Base-by-base conservation (phyloP, 306 rosid species). In the Bauhinia variegata region DNA sequence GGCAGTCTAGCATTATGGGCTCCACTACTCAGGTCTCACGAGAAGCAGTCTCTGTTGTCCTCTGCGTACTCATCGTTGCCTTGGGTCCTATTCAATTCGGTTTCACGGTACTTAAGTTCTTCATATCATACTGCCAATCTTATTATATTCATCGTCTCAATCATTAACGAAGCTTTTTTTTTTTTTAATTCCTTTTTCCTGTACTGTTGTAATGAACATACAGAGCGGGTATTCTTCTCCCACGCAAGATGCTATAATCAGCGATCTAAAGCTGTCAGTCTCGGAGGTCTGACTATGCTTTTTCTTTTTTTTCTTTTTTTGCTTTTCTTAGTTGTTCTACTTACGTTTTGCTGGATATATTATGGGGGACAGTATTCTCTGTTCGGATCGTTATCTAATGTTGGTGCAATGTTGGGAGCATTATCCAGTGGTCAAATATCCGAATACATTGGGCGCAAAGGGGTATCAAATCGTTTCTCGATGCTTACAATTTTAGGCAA, bases 391-490 rank as follows among this genome's bases (percentile, higher is more conserved):
- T 78, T 89, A 41, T 85, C 96, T 11, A 89, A 89, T 64, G 96
- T 89, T 65, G 96, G 96, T 30, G 95, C 96, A 0, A 85, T 89
- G 96, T 88, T 89, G 62, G 96, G 96, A 32, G 96, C 96, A 59
- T 80, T 89, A 56, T 84, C 95, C 2, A 89, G 96, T 78, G 96
- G 96, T 71, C 96, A 89, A 78, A 85, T 89, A 57, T 80, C 95
- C 52, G 96, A 89, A 58, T 87, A 81, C 52, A 68, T 85, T 0
- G 96, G 96, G 6, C 86, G 96, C 23, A 89, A 89, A 83, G 96
- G 96, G 89, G 96, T 89, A 89, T 48, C 68, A 31, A 11, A 48
- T 4, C n/a, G 32, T 54, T 59, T 66, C 12, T 47, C 7, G 36
- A 55, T 60, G 63, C 39, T 65, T 18, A 66, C 28, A 38, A 39